Base-by-base conservation (phyloP, 495 filamentous ascomycete genomes). In the Penicillium antarcticum region DNA sequence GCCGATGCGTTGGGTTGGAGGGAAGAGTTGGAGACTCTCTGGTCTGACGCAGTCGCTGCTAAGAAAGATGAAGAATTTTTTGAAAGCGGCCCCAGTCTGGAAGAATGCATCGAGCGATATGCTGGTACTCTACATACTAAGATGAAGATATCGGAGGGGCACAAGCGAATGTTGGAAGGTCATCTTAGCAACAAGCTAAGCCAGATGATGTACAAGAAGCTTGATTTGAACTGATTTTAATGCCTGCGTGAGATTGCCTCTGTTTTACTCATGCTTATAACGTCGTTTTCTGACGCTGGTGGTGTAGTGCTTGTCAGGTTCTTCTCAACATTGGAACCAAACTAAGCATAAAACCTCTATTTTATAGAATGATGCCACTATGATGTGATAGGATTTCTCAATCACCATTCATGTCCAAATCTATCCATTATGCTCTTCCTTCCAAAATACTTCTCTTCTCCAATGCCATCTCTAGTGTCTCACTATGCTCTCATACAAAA, bases 1-100 rank as follows among this genome's bases (percentile, higher is more conserved):
- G 91, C 91, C 24, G 78, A 84, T 56, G 80, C 76, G 36, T 75
- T 92, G 14, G 91, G 90, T 0, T 96, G 91, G 91, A 62, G 79
- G 3, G 83, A 87, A 24, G 90, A 96, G 57, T 71, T 97, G 29
- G 88, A 95, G 52, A 62, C 44, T 14, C 14, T 86, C 13, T 88
- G 82, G 84, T 47, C 61, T 14, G 68, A 72, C 48, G 75, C 74
- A 5, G 69, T 71, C 6, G 61, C 58, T 36, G 33, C 47, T 7
- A 63, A 65, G 44, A 42, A 53, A 23, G 48, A 53, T 12, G 14
- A 48, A 33, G 18, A 43, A 21, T 32, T 54, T 36, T 53, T 60
- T 36, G 52, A 66, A 0, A 43, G 43, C 19, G 48, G 34, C 4
- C 55, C 57, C 4, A 52, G 43, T 31, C n/a, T 65, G 5, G 65